phyloP scores from a whole-genome alignment of 306 rosid genomes.

The Coriaria nepalensis region DNA sequence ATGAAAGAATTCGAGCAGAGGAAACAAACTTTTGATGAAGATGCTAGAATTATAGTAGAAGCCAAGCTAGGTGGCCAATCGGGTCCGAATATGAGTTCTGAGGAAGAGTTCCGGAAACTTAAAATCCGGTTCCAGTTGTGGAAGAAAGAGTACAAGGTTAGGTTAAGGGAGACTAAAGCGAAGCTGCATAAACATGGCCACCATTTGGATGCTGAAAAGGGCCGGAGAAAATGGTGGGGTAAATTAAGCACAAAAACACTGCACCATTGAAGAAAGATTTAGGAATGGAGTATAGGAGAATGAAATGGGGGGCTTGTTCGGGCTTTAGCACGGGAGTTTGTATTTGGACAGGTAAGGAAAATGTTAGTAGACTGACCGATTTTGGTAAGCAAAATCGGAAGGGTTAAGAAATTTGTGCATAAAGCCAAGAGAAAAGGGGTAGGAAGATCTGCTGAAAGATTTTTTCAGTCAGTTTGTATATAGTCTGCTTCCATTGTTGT shows the following conservation, averaged over 20 bases:
- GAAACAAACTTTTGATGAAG: slow-evolving; percentile 50
- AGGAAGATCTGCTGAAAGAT: slow-evolving; percentile 25
- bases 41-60: slow-evolving; percentile 46
- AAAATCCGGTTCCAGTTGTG: slow-evolving; percentile 54
- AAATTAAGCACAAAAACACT: slow-evolving; percentile 37
- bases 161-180: slow-evolving; percentile 48
- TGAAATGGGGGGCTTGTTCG: not conserved
- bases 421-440: slow-evolving; percentile 7
- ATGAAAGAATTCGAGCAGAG: slow-evolving; percentile 68
- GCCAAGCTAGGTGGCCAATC: slow-evolving; percentile 30
- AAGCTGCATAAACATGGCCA: slow-evolving; percentile 38
- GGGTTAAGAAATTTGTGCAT: slow-evolving; percentile 37
- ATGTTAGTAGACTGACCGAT: too few relatives aligned
- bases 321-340: not conserved
- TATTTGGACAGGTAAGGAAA: too few relatives aligned
- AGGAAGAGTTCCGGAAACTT: slow-evolving; percentile 54
- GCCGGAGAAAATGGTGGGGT: slow-evolving; percentile 80
- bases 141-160: slow-evolving; percentile 81
- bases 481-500: slow-evolving; percentile 17
- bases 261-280: not conserved
- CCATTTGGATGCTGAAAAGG: slow-evolving; percentile 39
- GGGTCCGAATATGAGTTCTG: slow-evolving; percentile 17
- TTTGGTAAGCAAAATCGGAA: slow-evolving; percentile 7
- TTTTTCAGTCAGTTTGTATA: slow-evolving; percentile 36
- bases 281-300: too few relatives aligned